Evolutionary conservation across 2,329 filamentous ascomycete species (phyloP).

Genomic region (Exophiala calicioides): DNA sequence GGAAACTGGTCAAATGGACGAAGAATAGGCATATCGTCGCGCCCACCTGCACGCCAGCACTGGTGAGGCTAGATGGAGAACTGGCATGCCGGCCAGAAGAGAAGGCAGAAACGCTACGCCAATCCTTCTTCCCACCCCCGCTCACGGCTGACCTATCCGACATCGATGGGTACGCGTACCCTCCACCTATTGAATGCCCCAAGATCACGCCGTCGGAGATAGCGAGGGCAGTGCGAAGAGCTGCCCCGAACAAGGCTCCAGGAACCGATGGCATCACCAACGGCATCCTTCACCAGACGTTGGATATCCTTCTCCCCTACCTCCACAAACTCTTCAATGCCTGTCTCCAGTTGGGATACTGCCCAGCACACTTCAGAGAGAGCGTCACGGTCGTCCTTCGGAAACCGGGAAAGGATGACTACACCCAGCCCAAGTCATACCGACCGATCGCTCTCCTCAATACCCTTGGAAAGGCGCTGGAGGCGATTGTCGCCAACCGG

Average conservation of each 20-base stretch:
- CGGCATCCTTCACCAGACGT: conserved; percentile 12
- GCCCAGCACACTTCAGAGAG: conserved; percentile 25
- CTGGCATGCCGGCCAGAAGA: too few species aligned
- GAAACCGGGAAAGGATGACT: conserved; percentile 29
- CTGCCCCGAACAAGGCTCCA: conserved; percentile 31
- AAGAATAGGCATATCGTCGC: too few species aligned
- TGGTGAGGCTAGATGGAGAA: too few species aligned
- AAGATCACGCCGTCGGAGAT: conserved; percentile 30
- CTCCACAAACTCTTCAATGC: conserved; percentile 12
- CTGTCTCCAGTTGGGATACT: conserved; percentile 24
- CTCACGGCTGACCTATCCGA: conserved; percentile 4
- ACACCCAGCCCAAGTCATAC: conserved; percentile 25
- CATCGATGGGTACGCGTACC: conserved; percentile 7
- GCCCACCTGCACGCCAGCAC: too few species aligned
- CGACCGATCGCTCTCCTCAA: conserved; percentile 28
- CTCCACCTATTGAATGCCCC: conserved; percentile 22
- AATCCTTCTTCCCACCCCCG: conserved; percentile 3
- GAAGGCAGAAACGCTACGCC: too few species aligned
- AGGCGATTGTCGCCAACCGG: conserved; percentile 19
- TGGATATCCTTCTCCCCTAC: conserved; percentile 8
- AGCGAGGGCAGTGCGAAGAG: conserved; percentile 25
- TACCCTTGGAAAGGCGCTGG: conserved; percentile 22
- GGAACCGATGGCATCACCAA: conserved; percentile 30
- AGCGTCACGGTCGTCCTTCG: conserved; percentile 25
- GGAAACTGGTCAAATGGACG: too few species aligned